Evolutionary conservation across 352 stramenopile genomes (phyloP).

Genomic region (Globisporangium apiculatum): DNA sequence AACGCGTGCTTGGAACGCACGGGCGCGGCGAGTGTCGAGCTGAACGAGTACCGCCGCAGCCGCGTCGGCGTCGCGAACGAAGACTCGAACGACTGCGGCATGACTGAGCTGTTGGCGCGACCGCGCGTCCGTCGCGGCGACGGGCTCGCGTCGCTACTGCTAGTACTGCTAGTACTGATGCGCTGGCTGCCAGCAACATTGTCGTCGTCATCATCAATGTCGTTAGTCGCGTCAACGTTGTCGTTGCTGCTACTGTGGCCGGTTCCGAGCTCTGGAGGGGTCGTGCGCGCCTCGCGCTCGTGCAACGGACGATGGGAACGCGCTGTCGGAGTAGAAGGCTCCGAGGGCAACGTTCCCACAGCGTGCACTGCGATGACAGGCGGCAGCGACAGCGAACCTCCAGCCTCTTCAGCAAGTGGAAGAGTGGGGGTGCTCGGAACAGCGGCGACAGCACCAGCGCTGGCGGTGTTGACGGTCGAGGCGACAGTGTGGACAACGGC

Average conservation of each 20-base stretch:
- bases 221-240: background rate
- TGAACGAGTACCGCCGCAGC: slow-evolving; percentile 11
- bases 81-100: slow-evolving; percentile 5
- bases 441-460: background rate
- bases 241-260: background rate
- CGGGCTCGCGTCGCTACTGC: background rate
- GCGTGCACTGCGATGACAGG: background rate
- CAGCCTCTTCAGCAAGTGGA: slow-evolving; percentile 2
- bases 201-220: background rate
- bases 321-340: slow-evolving; percentile 7
- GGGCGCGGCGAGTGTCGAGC: slow-evolving; percentile 1
- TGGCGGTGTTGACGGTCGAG: no score
- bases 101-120: slow-evolving; percentile 10
- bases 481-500: background rate
- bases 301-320: background rate
- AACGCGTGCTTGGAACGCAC: slow-evolving; percentile 6
- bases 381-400: background rate
- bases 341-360: slow-evolving; percentile 1
- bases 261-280: background rate
- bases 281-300: background rate
- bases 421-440: background rate
- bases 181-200: background rate
- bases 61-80: slow-evolving; percentile 11
- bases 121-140: slow-evolving; percentile 5
- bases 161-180: background rate